Evolutionary conservation across 257 asterid genomes (phyloP).

Genomic region (Asclepias syriaca): DNA sequence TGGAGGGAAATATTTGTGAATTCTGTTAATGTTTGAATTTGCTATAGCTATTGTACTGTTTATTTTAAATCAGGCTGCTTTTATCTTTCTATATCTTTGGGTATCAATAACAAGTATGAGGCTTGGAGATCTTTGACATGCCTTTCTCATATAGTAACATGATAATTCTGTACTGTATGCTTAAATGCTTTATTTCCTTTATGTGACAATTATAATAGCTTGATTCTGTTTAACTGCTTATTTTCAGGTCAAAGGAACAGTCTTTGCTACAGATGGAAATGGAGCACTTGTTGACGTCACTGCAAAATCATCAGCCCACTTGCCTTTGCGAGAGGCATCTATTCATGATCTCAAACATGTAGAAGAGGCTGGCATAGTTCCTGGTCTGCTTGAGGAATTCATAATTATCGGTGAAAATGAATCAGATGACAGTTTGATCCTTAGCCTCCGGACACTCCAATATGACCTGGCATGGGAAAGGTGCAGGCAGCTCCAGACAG

Average conservation of each 20-base stretch:
- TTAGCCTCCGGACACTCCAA: slow-evolving; percentile 81
- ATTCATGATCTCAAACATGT: slow-evolving; percentile 62
- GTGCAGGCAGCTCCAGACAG: slow-evolving; percentile 93
- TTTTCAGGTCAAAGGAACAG: slow-evolving; percentile 78
- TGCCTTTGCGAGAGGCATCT: slow-evolving; percentile 80
- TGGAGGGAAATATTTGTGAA: no score
- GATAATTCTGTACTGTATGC: background rate
- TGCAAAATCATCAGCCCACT: slow-evolving; percentile 89
- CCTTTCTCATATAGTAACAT: background rate
- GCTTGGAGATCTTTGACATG: background rate
- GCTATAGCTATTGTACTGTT: background rate
- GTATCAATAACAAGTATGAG: background rate
- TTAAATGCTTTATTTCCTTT: background rate
- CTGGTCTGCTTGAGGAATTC: slow-evolving; percentile 84
- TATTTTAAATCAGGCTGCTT: background rate
- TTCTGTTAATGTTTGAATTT: background rate
- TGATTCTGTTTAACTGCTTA: background rate
- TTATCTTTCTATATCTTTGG: background rate
- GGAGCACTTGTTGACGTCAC: slow-evolving; percentile 94
- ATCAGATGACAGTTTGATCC: slow-evolving; percentile 80
- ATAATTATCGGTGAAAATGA: slow-evolving; percentile 65
- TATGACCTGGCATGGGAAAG: slow-evolving; percentile 96
- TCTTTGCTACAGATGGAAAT: slow-evolving; percentile 55
- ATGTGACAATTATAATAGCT: background rate
- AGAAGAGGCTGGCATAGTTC: slow-evolving; percentile 80